Evolutionary conservation across 208 protist species (phyloP).

Genomic region (Acanthamoeba polyphaga): DNA sequence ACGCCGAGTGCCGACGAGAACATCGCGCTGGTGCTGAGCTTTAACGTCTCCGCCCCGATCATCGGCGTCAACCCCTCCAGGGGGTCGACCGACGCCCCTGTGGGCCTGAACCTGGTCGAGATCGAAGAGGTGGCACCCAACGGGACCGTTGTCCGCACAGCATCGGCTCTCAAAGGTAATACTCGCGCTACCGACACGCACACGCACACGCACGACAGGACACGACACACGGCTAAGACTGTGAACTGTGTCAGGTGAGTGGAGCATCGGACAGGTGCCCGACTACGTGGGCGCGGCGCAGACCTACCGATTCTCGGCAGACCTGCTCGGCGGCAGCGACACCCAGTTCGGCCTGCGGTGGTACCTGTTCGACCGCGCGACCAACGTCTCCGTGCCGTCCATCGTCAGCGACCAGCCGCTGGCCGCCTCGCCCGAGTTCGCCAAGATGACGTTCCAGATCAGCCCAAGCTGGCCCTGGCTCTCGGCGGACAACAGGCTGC

Average conservation of each 20-base stretch:
- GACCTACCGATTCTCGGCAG: background rate
- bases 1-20: background rate
- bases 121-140: background rate
- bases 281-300: background rate
- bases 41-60: background rate
- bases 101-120: background rate
- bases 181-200: too few species aligned
- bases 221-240: too few species aligned
- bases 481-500: background rate
- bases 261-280: background rate
- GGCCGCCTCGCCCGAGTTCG: background rate
- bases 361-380: background rate
- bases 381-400: background rate
- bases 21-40: background rate
- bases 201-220: too few species aligned
- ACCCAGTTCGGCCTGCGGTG: background rate
- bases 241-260: background rate
- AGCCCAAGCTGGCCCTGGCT: background rate
- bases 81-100: background rate
- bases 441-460: background rate
- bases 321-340: background rate
- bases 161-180: background rate
- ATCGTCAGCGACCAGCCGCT: background rate
- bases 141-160: background rate
- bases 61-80: background rate